Percentiles rank a stretch among this genome's conserved stretches.
These are phyloP conservation scores for Graphilbum ipis-grandicollis DNA, from an alignment of 2,329 filamentous ascomycete genomes.

Conservation along the genomic window DNA sequence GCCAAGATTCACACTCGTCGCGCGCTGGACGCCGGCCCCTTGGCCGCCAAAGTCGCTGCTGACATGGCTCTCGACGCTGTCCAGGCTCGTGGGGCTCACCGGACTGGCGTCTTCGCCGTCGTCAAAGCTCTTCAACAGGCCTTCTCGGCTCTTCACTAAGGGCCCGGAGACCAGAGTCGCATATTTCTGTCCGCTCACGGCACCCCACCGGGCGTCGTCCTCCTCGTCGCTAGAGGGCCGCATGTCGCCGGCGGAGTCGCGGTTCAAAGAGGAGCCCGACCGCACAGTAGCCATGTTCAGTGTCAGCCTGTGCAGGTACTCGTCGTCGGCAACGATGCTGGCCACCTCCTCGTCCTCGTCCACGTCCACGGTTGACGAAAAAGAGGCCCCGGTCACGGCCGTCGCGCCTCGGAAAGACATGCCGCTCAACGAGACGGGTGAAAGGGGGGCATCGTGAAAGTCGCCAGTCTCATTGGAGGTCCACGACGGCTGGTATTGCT, in stretches of 20 bases:
- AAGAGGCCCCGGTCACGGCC: neutral
- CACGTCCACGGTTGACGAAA: slow-evolving; percentile 23
- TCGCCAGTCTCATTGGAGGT: slow-evolving; percentile 32
- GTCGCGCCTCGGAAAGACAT: neutral
- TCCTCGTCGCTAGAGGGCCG: slow-evolving; percentile 42
- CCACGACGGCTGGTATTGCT: slow-evolving; percentile 25
- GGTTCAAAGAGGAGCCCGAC: slow-evolving; percentile 8
- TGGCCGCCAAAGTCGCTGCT: slow-evolving; percentile 15
- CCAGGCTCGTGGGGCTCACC: slow-evolving; percentile 3
- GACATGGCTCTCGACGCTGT: slow-evolving; percentile 5
- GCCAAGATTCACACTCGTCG: slow-evolving; percentile 52
- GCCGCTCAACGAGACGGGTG: slow-evolving; percentile 12
- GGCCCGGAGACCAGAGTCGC: too few species aligned
- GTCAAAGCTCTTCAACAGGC: slow-evolving; percentile 25
- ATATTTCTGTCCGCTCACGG: slow-evolving; percentile 28
- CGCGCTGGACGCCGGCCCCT: slow-evolving; percentile 35
- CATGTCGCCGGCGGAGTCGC: slow-evolving; percentile 31
- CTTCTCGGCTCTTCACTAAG: slow-evolving; percentile 37
- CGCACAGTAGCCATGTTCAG: slow-evolving; percentile 9
- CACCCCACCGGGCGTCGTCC: slow-evolving; percentile 31
- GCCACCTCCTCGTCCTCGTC: slow-evolving; percentile 49
- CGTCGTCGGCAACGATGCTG: slow-evolving; percentile 43
- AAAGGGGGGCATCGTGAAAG: slow-evolving; percentile 19
- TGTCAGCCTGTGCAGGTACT: slow-evolving; percentile 46
- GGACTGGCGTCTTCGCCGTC: slow-evolving; percentile 16